phyloP scores from a whole-genome alignment of 2,329 filamentous ascomycete genomes.

The Pseudogymnoascus pannorum region DNA sequence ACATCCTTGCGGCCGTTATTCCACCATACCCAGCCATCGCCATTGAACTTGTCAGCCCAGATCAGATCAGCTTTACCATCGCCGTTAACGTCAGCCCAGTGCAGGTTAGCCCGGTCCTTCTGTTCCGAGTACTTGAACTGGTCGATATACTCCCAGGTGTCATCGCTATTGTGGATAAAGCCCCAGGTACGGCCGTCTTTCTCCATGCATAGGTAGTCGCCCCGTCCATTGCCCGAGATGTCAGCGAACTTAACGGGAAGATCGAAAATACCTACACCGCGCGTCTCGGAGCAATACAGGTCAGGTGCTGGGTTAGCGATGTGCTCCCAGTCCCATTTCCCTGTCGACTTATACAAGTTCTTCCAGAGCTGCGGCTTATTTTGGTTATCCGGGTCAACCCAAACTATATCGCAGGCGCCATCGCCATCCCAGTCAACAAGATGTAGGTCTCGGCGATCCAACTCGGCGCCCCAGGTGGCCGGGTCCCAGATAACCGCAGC shows the following conservation, averaged over 20 bases:
- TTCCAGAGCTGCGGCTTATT: too few species aligned
- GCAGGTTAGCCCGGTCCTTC: too few species aligned
- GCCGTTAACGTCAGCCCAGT: slow-evolving; percentile 12
- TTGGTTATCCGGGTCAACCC: slow-evolving; percentile 21
- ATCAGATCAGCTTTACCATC: slow-evolving; percentile 13
- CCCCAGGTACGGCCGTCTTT: slow-evolving; percentile 23
- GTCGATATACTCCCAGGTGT: too few species aligned
- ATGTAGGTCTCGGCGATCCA: slow-evolving; percentile 28
- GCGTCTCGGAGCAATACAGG: too few species aligned
- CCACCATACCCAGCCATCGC: too few species aligned
- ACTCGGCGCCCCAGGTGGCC: not conserved
- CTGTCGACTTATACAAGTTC: too few species aligned
- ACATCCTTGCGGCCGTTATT: too few species aligned
- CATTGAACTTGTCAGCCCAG: not conserved
- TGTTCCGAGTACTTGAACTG: too few species aligned
- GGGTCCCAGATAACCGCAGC: not conserved
- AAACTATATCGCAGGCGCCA: slow-evolving; percentile 30
- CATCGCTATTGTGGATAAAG: too few species aligned
- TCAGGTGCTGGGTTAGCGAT: too few species aligned
- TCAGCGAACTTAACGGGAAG: too few species aligned
- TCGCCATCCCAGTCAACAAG: slow-evolving; percentile 34
- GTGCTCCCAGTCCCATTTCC: too few species aligned
- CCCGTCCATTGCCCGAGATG: slow-evolving; percentile 25
- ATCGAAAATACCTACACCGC: slow-evolving; percentile 24
- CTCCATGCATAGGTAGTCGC: slow-evolving; percentile 31